A percentile compares a stretch with the other conserved stretches of the same genome.
Evolutionary conservation across 164 flowering plant genomes (phyloP).

Genomic region (Santalum album): DNA sequence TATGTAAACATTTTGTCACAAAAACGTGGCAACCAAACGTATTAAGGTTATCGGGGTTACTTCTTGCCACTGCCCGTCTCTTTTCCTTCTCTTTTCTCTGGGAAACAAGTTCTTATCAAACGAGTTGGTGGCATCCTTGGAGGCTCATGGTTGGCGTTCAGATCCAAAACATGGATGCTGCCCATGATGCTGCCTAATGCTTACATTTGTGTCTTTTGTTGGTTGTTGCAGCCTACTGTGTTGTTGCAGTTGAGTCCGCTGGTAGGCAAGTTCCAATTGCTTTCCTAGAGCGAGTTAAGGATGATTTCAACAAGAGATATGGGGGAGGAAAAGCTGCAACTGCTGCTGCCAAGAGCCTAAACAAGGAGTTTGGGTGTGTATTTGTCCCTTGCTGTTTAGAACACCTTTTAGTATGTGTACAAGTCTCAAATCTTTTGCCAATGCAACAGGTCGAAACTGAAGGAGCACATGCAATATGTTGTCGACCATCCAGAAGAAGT

Average conservation of each 20-base stretch:
- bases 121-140: no score
- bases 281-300: slow-evolving; percentile 22
- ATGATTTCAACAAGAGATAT: slow-evolving; percentile 23
- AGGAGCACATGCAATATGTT: slow-evolving; percentile 9
- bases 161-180: no score
- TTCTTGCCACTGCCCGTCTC: no score
- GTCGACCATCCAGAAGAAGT: slow-evolving; percentile 25
- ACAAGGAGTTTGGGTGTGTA: slow-evolving; percentile 19
- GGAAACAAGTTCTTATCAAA: no score
- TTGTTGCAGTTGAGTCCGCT: slow-evolving; percentile 22
- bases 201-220: no score
- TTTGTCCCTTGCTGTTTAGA: background rate
- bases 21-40: no score
- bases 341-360: slow-evolving; percentile 15
- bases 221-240: slow-evolving; percentile 23
- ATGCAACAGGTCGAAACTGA: slow-evolving; percentile 15
- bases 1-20: no score
- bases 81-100: no score
- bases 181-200: no score
- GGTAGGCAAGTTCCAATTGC: slow-evolving; percentile 24
- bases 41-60: no score
- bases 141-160: no score
- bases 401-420: background rate
- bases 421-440: background rate
- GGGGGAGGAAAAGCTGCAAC: slow-evolving; percentile 23